phyloP scores from a whole-genome alignment of 441 rosid species.

The Erodium trifolium region DNA sequence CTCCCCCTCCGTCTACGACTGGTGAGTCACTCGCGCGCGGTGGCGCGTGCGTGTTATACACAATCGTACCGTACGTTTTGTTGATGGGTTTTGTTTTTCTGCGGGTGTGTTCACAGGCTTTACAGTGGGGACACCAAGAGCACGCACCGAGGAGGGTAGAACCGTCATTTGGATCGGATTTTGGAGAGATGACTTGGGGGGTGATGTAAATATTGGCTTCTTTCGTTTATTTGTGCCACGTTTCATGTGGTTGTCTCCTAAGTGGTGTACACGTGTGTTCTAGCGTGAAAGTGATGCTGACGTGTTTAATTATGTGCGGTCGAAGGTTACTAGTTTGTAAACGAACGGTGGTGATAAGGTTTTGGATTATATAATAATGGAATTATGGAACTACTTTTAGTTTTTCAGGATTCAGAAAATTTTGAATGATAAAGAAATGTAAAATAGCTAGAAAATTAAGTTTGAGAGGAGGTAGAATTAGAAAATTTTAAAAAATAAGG shows the following conservation, averaged over 20 bases:
- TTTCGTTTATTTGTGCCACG: constrained; percentile 1
- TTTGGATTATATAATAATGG: no score
- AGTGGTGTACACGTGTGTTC: neutral
- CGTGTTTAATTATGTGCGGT: neutral
- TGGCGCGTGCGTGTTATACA: no score
- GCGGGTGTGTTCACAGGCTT: constrained; percentile 37
- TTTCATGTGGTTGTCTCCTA: neutral
- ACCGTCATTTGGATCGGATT: neutral
- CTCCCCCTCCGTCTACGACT: constrained; percentile 89
- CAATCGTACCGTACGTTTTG: neutral
- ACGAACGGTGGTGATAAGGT: no score
- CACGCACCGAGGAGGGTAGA: constrained; percentile 47
- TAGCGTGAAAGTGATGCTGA: neutral
- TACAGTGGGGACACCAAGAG: constrained; percentile 84
- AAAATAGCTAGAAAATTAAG: no score
- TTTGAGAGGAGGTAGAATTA: no score
- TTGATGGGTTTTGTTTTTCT: neutral
- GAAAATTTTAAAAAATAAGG: no score
- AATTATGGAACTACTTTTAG: no score
- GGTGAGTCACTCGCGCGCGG: constrained; percentile 31
- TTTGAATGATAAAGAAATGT: no score
- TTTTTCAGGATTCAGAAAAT: no score
- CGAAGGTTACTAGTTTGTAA: no score
- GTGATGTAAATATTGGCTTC: neutral
- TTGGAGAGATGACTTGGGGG: no score